These are phyloP conservation scores for Kregervanrija pseudodelftensis DNA, from an alignment of 805 yeast genomes.

Conservation along the genomic window DNA sequence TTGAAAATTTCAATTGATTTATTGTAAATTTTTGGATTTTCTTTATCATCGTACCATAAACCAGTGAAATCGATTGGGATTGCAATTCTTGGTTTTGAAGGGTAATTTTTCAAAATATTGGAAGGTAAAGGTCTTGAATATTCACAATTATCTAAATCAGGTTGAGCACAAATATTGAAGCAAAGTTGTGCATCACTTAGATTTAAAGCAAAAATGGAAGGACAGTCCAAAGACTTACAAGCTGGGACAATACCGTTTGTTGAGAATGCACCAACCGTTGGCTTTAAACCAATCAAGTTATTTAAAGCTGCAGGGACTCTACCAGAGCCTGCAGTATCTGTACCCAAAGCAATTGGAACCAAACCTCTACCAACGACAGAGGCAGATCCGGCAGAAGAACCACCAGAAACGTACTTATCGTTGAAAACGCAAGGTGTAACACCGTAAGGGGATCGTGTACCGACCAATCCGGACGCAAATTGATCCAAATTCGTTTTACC, in stretches of 20 bases:
- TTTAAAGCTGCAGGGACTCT: conserved; percentile 95
- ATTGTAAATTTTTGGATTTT: conserved; percentile 64
- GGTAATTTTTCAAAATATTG: conserved; percentile 55
- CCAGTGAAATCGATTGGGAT: conserved; percentile 59
- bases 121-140: conserved; percentile 73
- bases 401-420: conserved; percentile 79
- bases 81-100: conserved; percentile 58
- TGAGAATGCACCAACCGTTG: conserved; percentile 83
- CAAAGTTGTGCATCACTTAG: conserved; percentile 77
- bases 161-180: conserved; percentile 63
- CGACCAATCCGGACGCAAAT: conserved; percentile 96
- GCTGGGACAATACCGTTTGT: conserved; percentile 96
- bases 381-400: conserved; percentile 96
- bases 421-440: conserved; percentile 76
- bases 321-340: conserved; percentile 98
- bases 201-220: conserved; percentile 74
- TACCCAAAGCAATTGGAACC: conserved; percentile 85
- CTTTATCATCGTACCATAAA: conserved; percentile 71
- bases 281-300: conserved; percentile 87
- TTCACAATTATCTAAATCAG: conserved; percentile 63
- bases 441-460: conserved; percentile 93
- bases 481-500: conserved; percentile 97
- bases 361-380: conserved; percentile 83
- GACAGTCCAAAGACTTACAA: conserved; percentile 90
- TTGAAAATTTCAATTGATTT: conserved; percentile 51